Conservation (phyloP, 805 yeast genomes). For the Schizosaccharomyces japonicus region DNA sequence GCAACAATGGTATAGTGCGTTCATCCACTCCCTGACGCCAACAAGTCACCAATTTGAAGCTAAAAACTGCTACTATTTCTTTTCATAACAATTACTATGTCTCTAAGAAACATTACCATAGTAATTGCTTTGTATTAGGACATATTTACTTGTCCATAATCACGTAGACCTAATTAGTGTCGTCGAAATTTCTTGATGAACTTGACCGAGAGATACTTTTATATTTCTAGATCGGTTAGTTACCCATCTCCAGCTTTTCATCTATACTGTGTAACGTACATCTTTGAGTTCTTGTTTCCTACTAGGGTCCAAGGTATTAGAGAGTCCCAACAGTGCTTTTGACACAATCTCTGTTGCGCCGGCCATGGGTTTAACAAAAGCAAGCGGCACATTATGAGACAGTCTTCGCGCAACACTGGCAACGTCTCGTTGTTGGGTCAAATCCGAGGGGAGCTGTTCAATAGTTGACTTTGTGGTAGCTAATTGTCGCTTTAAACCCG, state of each 20-base stretch:
- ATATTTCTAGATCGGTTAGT: too few relatives aligned
- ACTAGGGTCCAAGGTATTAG: constrained; percentile 20
- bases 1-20: neutral
- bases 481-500: constrained; percentile 44
- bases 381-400: constrained; percentile 56
- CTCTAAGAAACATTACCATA: too few relatives aligned
- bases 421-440: constrained; percentile 25
- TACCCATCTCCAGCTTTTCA: too few relatives aligned
- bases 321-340: constrained; percentile 57
- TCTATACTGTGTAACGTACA: too few relatives aligned
- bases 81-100: too few relatives aligned
- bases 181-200: too few relatives aligned
- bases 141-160: too few relatives aligned
- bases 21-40: neutral
- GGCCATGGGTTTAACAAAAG: constrained; percentile 59
- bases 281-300: neutral
- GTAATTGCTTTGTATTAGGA: too few relatives aligned
- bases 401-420: constrained; percentile 33
- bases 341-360: constrained; percentile 84
- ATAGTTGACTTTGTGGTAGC: constrained; percentile 41
- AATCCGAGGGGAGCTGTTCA: constrained; percentile 32
- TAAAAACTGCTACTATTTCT: neutral
- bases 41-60: neutral
- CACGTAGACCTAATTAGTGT: too few relatives aligned
- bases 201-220: too few relatives aligned